phyloP scores from a whole-genome alignment of 345 rosid species.

The Rhodamnia argentea region DNA sequence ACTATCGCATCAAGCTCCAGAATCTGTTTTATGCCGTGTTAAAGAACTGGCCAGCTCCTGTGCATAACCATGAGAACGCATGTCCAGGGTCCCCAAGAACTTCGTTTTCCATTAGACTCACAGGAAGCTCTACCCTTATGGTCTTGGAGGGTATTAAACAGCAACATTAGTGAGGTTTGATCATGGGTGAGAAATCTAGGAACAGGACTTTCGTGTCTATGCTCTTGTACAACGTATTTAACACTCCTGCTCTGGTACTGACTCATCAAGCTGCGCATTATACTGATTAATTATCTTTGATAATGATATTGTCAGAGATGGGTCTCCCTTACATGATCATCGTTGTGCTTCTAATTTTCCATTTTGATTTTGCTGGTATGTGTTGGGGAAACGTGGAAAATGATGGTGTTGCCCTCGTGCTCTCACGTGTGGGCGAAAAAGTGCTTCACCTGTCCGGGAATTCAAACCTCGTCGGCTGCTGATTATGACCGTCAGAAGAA shows the following conservation, averaged over 20 bases:
- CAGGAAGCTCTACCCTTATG: not conserved
- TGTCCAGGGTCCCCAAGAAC: not conserved
- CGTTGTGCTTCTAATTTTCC: not conserved
- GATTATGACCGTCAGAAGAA: not conserved
- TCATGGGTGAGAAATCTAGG: not conserved
- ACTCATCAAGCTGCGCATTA: not conserved
- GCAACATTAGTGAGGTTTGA: not conserved
- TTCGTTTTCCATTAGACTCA: not conserved
- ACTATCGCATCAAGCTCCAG: slow-evolving; percentile 11
- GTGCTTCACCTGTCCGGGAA: not conserved
- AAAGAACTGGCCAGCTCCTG: slow-evolving; percentile 3
- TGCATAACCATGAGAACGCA: not conserved
- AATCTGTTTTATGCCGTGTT: slow-evolving; percentile 12
- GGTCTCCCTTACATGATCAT: not conserved
- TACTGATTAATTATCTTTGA: not conserved
- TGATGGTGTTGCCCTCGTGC: not conserved
- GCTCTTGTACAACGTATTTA: not conserved
- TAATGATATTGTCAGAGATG: not conserved
- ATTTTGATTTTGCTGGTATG: not conserved
- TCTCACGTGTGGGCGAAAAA: not conserved
- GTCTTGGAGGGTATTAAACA: not conserved
- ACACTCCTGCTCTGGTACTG: not conserved
- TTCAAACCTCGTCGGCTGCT: not conserved
- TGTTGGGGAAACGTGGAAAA: not conserved
- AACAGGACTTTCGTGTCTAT: not conserved